These are phyloP conservation scores for Arctium minus DNA, from an alignment of 129 eudicot genomes.

Conservation along the genomic window DNA sequence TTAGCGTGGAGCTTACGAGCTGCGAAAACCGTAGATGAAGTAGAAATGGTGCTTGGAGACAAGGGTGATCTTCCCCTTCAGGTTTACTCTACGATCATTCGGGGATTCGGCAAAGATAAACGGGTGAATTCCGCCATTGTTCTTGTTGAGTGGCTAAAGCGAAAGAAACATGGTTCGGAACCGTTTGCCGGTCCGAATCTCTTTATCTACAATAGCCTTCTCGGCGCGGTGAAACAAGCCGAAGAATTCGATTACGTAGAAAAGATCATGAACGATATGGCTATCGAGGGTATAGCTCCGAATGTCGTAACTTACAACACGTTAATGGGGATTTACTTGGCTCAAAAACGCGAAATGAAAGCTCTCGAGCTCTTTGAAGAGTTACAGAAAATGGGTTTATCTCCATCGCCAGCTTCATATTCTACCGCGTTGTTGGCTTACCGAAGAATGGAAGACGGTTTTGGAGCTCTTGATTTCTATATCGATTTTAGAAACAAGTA, in stretches of 20 bases:
- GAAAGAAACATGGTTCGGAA: conserved; percentile 34
- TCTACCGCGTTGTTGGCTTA: conserved; percentile 78
- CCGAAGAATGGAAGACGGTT: conserved; percentile 76
- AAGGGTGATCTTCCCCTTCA: conserved; percentile 65
- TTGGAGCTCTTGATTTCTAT: conserved; percentile 73
- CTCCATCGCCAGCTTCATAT: conserved; percentile 80
- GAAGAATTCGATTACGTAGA: conserved; percentile 47
- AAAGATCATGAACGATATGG: conserved; percentile 59
- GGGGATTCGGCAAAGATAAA: conserved; percentile 77
- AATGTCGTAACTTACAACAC: conserved; percentile 81
- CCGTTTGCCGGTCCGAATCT: conserved; percentile 49
- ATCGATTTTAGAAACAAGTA: conserved; percentile 41
- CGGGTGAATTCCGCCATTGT: conserved; percentile 60
- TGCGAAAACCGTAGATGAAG: conserved; percentile 69
- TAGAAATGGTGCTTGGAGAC: conserved; percentile 60
- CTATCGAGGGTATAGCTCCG: conserved; percentile 50
- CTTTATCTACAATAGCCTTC: conserved; percentile 65
- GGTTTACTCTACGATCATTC: conserved; percentile 61
- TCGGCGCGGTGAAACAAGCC: conserved; percentile 69
- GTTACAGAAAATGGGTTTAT: conserved; percentile 56
- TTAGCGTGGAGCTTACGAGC: conserved; percentile 45
- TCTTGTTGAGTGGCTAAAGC: conserved; percentile 73
- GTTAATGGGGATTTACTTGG: conserved; percentile 74
- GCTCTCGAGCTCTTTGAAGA: conserved; percentile 71
- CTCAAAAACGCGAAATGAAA: conserved; percentile 55